Conservation (phyloP, 2,329 filamentous ascomycete genomes). For the Scleromitrula shiraiana region DNA sequence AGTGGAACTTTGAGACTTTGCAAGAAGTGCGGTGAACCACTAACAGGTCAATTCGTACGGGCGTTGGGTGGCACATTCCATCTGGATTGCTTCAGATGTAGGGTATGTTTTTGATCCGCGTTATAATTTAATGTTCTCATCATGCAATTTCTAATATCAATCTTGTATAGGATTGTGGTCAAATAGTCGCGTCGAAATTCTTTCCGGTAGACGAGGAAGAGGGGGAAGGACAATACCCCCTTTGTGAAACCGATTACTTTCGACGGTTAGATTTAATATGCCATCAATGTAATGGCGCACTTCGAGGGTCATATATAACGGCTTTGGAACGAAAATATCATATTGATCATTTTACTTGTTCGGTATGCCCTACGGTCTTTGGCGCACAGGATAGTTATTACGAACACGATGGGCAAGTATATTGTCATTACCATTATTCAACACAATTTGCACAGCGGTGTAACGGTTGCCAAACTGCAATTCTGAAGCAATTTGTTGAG, state of each 20-base stretch:
- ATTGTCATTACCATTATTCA: constrained; percentile 98
- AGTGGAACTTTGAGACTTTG: constrained; percentile 59
- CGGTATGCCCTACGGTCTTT: constrained; percentile 93
- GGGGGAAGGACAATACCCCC: constrained; percentile 77
- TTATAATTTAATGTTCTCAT: constrained; percentile 1
- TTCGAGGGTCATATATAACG: constrained; percentile 96
- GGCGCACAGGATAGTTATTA: constrained; percentile 98
- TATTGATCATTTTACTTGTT: constrained; percentile 98
- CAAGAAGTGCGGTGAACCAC: constrained; percentile 78
- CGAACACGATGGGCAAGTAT: constrained; percentile 92
- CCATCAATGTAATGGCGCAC: constrained; percentile 81
- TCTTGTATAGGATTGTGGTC: constrained; percentile 71
- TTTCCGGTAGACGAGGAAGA: constrained; percentile 92
- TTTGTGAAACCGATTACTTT: constrained; percentile 98
- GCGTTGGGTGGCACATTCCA: constrained; percentile 92
- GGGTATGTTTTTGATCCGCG: constrained; percentile 47
- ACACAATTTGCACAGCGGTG: constrained; percentile 94
- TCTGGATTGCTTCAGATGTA: constrained; percentile 94
- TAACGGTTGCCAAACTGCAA: constrained; percentile 93
- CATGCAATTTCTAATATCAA: constrained; percentile 19
- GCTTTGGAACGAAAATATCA: constrained; percentile 97
- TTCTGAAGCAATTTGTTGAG: constrained; percentile 97
- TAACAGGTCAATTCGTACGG: constrained; percentile 93
- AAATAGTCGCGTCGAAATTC: constrained; percentile 98
- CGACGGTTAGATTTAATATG: constrained; percentile 84